A percentile compares a stretch with the other conserved stretches of the same genome.
Conservation (phyloP, 2,329 filamentous ascomycete species). For the Fusarium beomiforme region DNA sequence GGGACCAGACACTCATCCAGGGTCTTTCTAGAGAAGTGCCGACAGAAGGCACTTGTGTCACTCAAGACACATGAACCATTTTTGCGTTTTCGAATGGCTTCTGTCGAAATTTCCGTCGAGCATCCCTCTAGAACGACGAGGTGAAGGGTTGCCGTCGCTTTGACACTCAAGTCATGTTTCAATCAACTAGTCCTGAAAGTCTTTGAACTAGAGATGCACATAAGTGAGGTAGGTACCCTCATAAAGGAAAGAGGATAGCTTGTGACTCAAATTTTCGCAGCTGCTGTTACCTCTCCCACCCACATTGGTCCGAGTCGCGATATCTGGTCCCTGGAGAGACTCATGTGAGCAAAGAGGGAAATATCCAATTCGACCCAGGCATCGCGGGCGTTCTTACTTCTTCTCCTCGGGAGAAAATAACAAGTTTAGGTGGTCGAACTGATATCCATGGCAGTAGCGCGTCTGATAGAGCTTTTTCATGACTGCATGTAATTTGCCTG, state of each 20-base stretch:
- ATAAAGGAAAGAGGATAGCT: background rate
- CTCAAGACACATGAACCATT: background rate
- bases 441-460: background rate
- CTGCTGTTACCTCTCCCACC: too few relatives aligned
- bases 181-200: background rate
- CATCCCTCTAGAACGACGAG: background rate
- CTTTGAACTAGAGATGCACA: background rate
- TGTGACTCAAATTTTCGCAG: background rate
- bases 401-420: slow-evolving; percentile 1
- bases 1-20: background rate
- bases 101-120: background rate
- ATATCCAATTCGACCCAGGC: background rate
- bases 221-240: background rate
- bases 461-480: slow-evolving; percentile 8
- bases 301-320: background rate
- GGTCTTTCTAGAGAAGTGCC: background rate
- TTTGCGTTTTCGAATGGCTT: background rate
- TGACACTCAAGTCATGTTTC: background rate
- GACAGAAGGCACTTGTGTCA: background rate
- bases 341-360: background rate
- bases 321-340: background rate
- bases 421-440: background rate
- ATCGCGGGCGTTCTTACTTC: background rate
- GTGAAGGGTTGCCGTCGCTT: background rate
- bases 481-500: background rate